phyloP scores from a whole-genome alignment of 2,329 filamentous ascomycete species.

The Ploettnerulaceae sp. region DNA sequence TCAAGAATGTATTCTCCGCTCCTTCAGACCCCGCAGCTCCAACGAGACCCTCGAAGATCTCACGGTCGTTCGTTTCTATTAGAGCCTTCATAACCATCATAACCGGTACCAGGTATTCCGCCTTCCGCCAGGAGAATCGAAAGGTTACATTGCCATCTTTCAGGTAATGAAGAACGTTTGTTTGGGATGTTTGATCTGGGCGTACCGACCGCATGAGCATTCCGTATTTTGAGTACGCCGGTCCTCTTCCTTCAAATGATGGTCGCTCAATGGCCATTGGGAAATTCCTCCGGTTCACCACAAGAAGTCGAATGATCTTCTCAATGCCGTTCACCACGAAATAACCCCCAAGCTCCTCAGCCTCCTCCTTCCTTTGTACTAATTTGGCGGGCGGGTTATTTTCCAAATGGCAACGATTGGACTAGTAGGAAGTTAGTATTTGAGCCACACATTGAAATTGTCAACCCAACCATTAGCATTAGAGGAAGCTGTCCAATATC shows the following conservation, averaged over 20 bases:
- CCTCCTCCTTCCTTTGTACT: constrained; percentile 86
- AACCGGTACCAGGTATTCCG: constrained; percentile 90
- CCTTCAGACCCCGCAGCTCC: constrained; percentile 72
- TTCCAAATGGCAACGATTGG: constrained; percentile 86
- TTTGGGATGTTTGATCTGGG: constrained; percentile 97
- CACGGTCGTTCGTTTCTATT: constrained; percentile 90
- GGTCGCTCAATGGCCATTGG: constrained; percentile 90
- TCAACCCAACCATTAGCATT: constrained; percentile 74
- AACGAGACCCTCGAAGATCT: constrained; percentile 92
- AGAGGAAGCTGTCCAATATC: constrained; percentile 87
- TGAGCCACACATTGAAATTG: neutral
- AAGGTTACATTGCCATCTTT: constrained; percentile 95
- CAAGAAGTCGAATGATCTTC: constrained; percentile 89
- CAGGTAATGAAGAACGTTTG: constrained; percentile 93
- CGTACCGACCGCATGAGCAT: constrained; percentile 88
- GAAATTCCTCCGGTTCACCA: constrained; percentile 87
- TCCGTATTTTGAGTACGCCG: constrained; percentile 82
- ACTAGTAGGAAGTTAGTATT: constrained; percentile 45
- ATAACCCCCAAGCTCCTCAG: constrained; percentile 93
- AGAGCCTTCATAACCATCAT: constrained; percentile 97
- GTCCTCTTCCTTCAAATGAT: constrained; percentile 83
- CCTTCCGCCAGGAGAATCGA: constrained; percentile 96
- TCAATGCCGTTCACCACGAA: constrained; percentile 98
- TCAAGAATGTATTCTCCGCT: constrained; percentile 84
- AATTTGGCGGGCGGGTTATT: constrained; percentile 77